Evolutionary conservation across 2,329 filamentous ascomycete genomes (phyloP).

Genomic region (Monosporascus cannonballus): DNA sequence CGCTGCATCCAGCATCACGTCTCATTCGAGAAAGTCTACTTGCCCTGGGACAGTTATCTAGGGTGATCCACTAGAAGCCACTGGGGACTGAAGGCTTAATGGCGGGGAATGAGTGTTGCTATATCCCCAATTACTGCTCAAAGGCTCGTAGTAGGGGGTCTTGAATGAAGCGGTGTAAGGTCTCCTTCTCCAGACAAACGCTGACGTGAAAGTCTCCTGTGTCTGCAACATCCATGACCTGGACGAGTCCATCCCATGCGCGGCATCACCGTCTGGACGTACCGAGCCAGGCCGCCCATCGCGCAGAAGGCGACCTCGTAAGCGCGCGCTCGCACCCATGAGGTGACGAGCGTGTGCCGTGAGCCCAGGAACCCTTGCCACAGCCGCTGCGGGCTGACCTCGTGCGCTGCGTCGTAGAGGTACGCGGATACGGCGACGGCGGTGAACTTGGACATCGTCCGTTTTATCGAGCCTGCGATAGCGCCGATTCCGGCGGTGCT

Average conservation of each 20-base stretch:
- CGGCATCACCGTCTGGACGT: conserved; percentile 37
- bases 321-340: conserved; percentile 32
- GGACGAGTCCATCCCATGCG: conserved; percentile 35
- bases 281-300: conserved; percentile 12
- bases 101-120: too few species aligned
- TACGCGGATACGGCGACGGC: conserved; percentile 30
- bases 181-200: conserved; percentile 25
- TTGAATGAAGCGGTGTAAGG: not conserved
- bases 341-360: conserved; percentile 36
- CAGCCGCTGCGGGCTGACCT: conserved; percentile 38
- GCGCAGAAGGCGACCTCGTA: conserved; percentile 36
- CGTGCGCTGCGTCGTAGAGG: conserved; percentile 36
- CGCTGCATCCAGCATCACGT: too few species aligned
- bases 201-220: conserved; percentile 29
- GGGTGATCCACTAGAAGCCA: too few species aligned
- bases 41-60: too few species aligned
- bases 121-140: too few species aligned
- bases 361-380: conserved; percentile 41
- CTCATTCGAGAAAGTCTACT: too few species aligned
- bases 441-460: conserved; percentile 30
- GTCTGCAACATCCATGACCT: conserved; percentile 30
- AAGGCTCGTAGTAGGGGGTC: too few species aligned
- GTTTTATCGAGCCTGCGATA: conserved; percentile 27
- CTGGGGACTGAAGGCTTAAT: too few species aligned
- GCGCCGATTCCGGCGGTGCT: conserved; percentile 12